Conservation (phyloP, 2,329 filamentous ascomycete genomes). For the Cordyceps farinosa region DNA sequence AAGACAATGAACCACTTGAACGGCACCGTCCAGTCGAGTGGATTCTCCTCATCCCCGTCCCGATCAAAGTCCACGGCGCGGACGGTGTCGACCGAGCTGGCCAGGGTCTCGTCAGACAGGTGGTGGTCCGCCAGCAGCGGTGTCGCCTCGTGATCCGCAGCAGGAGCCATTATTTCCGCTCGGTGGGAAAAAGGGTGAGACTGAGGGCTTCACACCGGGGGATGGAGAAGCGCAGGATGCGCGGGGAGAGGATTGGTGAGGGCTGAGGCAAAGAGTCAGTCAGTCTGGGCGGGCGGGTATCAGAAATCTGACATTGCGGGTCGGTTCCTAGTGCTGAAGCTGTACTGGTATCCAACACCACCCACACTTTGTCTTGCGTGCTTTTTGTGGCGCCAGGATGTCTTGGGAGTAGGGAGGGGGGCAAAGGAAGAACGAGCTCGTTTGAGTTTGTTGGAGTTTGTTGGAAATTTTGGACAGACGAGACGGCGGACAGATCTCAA, state of each 20-base stretch:
- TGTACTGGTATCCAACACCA: background rate
- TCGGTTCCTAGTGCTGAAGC: background rate
- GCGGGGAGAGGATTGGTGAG: background rate
- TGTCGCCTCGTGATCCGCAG: slow-evolving; percentile 1
- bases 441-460: background rate
- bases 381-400: background rate
- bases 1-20: slow-evolving; percentile 17
- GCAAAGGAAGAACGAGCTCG: background rate
- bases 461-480: too few relatives aligned
- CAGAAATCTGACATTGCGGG: background rate
- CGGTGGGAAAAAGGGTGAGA: background rate
- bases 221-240: background rate
- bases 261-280: background rate
- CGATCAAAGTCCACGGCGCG: slow-evolving; percentile 20
- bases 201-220: background rate
- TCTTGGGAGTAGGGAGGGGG: background rate
- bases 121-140: slow-evolving; percentile 1
- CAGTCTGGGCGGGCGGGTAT: background rate
- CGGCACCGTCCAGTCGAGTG: slow-evolving; percentile 8
- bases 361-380: background rate
- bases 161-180: background rate
- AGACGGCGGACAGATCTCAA: too few relatives aligned
- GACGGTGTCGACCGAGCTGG: background rate
- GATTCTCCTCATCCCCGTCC: slow-evolving; percentile 21
- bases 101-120: background rate